Base-by-base conservation (phyloP, 2,329 filamentous ascomycete species). In the Dryadomyces quercivorus region DNA sequence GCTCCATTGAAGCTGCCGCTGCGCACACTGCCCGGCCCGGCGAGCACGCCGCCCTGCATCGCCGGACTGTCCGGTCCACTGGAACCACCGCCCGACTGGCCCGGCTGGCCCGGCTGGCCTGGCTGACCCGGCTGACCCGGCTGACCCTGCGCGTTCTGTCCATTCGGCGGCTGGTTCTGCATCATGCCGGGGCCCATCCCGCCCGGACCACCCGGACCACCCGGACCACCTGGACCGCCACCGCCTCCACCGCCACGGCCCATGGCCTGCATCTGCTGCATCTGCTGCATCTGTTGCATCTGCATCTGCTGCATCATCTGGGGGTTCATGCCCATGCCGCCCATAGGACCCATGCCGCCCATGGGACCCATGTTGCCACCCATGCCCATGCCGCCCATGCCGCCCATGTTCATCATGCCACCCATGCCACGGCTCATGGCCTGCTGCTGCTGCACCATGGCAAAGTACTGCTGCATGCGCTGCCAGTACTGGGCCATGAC, bases 401-500 rank as follows among this genome's bases (percentile, higher is more conserved):
- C 18, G 7, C 52, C 52, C 42, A 44, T 44, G 42, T 20, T 68
- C 62, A 75, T 73, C 61, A 75, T 73, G 63, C 75, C 65, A 63
- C 72, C 74, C 72, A 85, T 84, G 66, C 81, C 72, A 62, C 85
- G 74, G 76, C 81, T 90, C 83, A 92, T 92, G 50, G 84, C 85
- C 80, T 94, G 88, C 66, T 93, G 86, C 64, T 92, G 88, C 70
- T 95, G 90, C 88, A 95, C 93, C 79, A 95, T 84, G 55, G 85
- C 77, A 69, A 96, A 94, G 70, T 95, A 95, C 67, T 95, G 88
- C 70, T 98, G 93, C 92, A 98, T 97, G 50, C 91, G 83, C 68
- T 95, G 89, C 82, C 93, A 95, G 72, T 97, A 96, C 68, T 96
- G 91, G 2, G 93, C 93, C 90, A 97, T 96, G 75, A 95, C 85